Percentiles rank a stretch among this genome's conserved stretches.
phyloP scores from a whole-genome alignment of 2,329 filamentous ascomycete species.

The Rhynchosporium secalis region DNA sequence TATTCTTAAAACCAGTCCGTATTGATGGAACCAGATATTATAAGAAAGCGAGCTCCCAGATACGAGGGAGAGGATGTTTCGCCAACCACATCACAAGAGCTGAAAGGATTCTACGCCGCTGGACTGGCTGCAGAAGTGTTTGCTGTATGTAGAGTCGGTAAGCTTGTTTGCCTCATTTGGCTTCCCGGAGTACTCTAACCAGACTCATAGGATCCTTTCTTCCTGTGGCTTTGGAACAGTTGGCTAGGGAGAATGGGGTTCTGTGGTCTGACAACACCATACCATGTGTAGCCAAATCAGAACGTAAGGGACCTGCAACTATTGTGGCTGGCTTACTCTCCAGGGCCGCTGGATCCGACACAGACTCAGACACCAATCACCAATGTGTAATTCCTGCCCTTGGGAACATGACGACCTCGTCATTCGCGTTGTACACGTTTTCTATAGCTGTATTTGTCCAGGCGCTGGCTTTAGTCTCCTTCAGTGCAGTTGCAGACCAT shows the following conservation, averaged over 20 bases:
- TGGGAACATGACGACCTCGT: constrained; percentile 89
- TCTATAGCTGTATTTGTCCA: constrained; percentile 87
- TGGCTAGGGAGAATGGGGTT: constrained; percentile 87
- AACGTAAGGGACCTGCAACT: constrained; percentile 18
- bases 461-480: constrained; percentile 86
- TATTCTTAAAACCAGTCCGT: not conserved
- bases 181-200: not conserved
- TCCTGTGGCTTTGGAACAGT: constrained; percentile 87
- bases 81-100: constrained; percentile 79
- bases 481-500: constrained; percentile 93
- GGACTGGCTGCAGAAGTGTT: constrained; percentile 95
- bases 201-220: constrained; percentile 74
- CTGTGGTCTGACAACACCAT: constrained; percentile 73
- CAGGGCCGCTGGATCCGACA: constrained; percentile 27
- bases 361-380: constrained; percentile 29
- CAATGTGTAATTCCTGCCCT: constrained; percentile 72
- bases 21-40: not conserved
- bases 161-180: constrained; percentile 37
- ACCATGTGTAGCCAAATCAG: constrained; percentile 62
- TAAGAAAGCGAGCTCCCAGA: constrained; percentile 43
- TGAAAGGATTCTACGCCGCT: constrained; percentile 93
- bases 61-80: constrained; percentile 83
- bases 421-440: constrained; percentile 98
- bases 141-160: constrained; percentile 83
- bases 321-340: constrained; percentile 3